phyloP scores from a whole-genome alignment of 495 filamentous ascomycete species.

The Podospora fimiseda region DNA sequence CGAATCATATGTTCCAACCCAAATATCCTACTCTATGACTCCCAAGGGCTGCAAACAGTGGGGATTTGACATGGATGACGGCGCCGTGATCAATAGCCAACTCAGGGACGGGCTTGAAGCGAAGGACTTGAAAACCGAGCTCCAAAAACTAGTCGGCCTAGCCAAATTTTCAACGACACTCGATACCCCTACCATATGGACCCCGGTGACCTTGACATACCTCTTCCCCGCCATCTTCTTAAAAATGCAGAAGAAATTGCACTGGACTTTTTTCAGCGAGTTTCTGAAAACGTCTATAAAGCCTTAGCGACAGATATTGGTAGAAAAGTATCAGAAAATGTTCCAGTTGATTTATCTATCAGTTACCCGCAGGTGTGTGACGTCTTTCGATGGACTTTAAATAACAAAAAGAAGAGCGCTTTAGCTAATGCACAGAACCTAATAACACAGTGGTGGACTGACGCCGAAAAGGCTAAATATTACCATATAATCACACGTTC shows the following conservation, averaged over 20 bases:
- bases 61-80: conserved; percentile 5
- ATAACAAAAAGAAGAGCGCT: neutral
- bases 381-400: neutral
- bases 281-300: neutral
- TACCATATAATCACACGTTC: no score
- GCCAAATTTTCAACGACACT: neutral
- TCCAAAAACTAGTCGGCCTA: neutral
- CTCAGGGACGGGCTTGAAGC: neutral
- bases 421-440: no score
- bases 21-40: neutral
- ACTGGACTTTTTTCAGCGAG: neutral
- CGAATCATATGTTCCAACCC: no score
- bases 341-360: neutral
- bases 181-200: neutral
- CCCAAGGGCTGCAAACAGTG: conserved; percentile 1
- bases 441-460: neutral
- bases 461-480: no score
- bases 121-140: neutral
- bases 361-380: neutral
- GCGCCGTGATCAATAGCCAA: neutral
- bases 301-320: neutral
- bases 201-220: no score
- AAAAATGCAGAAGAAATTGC: neutral
- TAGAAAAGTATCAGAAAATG: neutral
- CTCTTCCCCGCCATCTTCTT: neutral